Evolutionary conservation across 1,284 basidiomycete species (phyloP).

Genomic region (Calocybe gambosa): DNA sequence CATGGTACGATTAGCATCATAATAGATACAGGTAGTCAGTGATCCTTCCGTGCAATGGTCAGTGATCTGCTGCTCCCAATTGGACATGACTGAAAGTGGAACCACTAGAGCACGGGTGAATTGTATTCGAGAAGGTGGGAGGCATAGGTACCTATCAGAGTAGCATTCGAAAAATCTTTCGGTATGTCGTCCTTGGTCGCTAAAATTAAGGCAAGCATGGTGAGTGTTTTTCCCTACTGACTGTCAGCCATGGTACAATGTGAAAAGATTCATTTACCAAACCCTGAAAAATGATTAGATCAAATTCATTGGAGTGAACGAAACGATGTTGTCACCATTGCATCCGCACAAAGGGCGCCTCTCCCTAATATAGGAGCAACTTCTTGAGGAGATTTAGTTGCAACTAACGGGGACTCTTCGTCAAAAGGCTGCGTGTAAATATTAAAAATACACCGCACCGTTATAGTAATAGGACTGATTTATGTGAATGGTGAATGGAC

Average conservation of each 20-base stretch:
- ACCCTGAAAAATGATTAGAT: slow-evolving; percentile 25
- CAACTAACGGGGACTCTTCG: slow-evolving; percentile 38
- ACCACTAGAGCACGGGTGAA: slow-evolving; percentile 48
- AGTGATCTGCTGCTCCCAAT: slow-evolving; percentile 85
- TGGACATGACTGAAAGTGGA: slow-evolving; percentile 82
- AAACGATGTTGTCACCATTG: slow-evolving; percentile 63
- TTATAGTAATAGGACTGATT: slow-evolving; percentile 60
- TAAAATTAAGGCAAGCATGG: slow-evolving; percentile 71
- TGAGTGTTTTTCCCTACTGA: slow-evolving; percentile 75
- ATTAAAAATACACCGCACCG: slow-evolving; percentile 33
- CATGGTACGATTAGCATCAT: slow-evolving; percentile 61
- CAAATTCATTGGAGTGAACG: background rate
- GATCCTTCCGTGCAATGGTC: slow-evolving; percentile 65
- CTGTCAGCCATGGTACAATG: slow-evolving; percentile 1
- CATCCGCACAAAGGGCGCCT: slow-evolving; percentile 83
- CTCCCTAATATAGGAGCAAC: slow-evolving; percentile 63
- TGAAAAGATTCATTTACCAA: slow-evolving; percentile 23
- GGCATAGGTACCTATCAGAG: slow-evolving; percentile 59
- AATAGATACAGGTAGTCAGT: slow-evolving; percentile 61
- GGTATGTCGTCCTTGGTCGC: slow-evolving; percentile 66
- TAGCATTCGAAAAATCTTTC: slow-evolving; percentile 52
- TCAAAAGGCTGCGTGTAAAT: background rate
- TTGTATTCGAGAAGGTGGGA: background rate
- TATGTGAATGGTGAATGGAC: background rate
- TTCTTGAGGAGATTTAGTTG: slow-evolving; percentile 73